phyloP scores from a whole-genome alignment of 768 basidiomycete species.

The Pisolithus orientalis region DNA sequence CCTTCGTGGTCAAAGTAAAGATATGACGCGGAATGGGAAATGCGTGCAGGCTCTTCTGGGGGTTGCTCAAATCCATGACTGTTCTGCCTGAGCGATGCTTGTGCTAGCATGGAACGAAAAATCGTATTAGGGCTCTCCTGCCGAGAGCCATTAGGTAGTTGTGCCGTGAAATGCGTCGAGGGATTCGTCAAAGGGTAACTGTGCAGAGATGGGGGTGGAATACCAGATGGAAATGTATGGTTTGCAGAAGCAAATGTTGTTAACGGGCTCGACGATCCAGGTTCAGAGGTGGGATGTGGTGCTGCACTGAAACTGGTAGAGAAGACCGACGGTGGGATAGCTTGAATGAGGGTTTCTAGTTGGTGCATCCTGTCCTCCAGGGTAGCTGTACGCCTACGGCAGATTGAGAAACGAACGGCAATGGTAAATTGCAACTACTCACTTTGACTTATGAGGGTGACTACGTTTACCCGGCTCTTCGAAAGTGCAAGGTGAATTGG shows the following conservation, averaged over 20 bases:
- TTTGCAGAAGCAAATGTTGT: slow-evolving; percentile 35
- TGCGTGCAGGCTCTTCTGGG: slow-evolving; percentile 52
- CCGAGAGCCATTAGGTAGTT: slow-evolving; percentile 36
- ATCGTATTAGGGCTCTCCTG: slow-evolving; percentile 40
- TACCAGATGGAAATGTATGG: slow-evolving; percentile 44
- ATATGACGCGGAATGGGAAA: slow-evolving; percentile 71
- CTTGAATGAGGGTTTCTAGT: slow-evolving; percentile 77
- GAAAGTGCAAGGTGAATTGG: slow-evolving; percentile 77
- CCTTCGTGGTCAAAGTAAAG: slow-evolving; percentile 86
- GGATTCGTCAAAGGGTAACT: slow-evolving; percentile 77
- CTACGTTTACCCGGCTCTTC: slow-evolving; percentile 84
- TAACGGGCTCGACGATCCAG: slow-evolving; percentile 27
- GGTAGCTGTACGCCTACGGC: slow-evolving; percentile 64
- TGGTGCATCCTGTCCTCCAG: slow-evolving; percentile 88
- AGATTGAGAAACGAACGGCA: slow-evolving; percentile 1
- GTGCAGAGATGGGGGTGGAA: slow-evolving; percentile 75
- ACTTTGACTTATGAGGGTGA: slow-evolving; percentile 88
- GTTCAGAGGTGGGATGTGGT: slow-evolving; percentile 28
- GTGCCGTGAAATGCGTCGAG: slow-evolving; percentile 64
- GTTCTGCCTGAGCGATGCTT: slow-evolving; percentile 23
- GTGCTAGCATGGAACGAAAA: slow-evolving; percentile 36
- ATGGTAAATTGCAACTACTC: slow-evolving; percentile 23
- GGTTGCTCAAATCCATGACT: slow-evolving; percentile 35
- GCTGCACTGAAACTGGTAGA: slow-evolving; percentile 46
- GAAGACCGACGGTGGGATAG: slow-evolving; percentile 78